Percentiles rank a stretch among this genome's conserved stretches.
These are phyloP conservation scores for Blastocladiella emersonii DNA, from an alignment of 371 early-diverging fungal species.

Conservation along the genomic window DNA sequence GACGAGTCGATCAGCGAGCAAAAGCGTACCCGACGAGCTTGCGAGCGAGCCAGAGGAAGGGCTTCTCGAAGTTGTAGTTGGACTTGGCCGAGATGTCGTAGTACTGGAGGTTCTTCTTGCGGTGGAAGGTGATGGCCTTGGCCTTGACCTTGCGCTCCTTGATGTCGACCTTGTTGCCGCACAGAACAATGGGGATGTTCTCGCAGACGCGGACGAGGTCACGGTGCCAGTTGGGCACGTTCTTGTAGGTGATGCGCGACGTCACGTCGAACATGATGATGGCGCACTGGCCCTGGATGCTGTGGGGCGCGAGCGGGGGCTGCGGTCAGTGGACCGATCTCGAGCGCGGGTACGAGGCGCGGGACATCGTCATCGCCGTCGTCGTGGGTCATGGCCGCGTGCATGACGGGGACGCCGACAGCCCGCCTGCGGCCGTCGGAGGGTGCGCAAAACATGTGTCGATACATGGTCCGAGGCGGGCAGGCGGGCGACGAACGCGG, in stretches of 20 bases:
- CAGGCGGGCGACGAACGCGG: too few species aligned
- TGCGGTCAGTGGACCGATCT: conserved; percentile 1
- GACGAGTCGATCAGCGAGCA: not conserved
- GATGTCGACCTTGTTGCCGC: conserved; percentile 99
- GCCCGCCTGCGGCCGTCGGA: too few species aligned
- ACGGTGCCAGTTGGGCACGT: conserved; percentile 99
- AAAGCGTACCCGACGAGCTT: conserved; percentile 70
- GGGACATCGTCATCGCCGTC: too few species aligned
- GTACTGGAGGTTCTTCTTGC: conserved; percentile 99
- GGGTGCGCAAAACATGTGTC: too few species aligned
- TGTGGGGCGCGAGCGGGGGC: conserved; percentile 12
- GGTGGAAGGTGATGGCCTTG: conserved; percentile 98
- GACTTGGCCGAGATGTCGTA: conserved; percentile 99
- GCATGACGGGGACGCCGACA: too few species aligned
- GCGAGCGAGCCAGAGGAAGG: conserved; percentile 98
- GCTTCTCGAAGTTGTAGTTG: conserved; percentile 99
- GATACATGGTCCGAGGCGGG: too few species aligned
- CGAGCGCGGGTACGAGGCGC: too few species aligned
- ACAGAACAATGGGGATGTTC: conserved; percentile 98
- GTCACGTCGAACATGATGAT: conserved; percentile 99
- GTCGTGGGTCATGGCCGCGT: too few species aligned
- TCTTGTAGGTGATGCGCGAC: conserved; percentile 98
- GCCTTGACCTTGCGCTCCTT: conserved; percentile 99
- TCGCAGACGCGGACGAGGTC: conserved; percentile 98
- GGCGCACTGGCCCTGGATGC: conserved; percentile 98